phyloP scores from a whole-genome alignment of 2,329 filamentous ascomycete genomes.

The Aspergillus intermedius region DNA sequence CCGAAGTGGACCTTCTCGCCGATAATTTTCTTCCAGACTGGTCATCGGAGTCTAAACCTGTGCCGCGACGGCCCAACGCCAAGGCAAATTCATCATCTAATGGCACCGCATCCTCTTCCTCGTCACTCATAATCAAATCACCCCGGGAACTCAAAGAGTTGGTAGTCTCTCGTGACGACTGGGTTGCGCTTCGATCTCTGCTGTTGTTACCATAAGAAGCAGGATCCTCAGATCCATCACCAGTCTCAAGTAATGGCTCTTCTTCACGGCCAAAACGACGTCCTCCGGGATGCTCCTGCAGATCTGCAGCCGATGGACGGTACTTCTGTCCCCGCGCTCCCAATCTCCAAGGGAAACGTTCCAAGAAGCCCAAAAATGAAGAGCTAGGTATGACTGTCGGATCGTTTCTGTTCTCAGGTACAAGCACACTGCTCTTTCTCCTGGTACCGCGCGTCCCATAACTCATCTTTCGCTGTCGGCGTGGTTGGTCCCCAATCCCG shows the following conservation, averaged over 20 bases:
- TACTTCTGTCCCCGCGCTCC: slow-evolving; percentile 74
- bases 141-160: slow-evolving; percentile 83
- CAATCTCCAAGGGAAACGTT: slow-evolving; percentile 75
- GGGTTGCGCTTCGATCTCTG: slow-evolving; percentile 67
- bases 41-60: slow-evolving; percentile 55
- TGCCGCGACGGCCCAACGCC: slow-evolving; percentile 65
- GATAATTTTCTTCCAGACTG: slow-evolving; percentile 59
- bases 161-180: slow-evolving; percentile 70
- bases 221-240: slow-evolving; percentile 40
- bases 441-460: slow-evolving; percentile 66
- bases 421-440: slow-evolving; percentile 50
- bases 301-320: slow-evolving; percentile 80
- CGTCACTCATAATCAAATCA: slow-evolving; percentile 86
- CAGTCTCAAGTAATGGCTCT: slow-evolving; percentile 64
- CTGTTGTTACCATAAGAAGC: slow-evolving; percentile 12
- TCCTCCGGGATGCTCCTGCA: slow-evolving; percentile 74
- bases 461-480: slow-evolving; percentile 75
- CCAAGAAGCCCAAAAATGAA: slow-evolving; percentile 76
- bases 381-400: slow-evolving; percentile 87
- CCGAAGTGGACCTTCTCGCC: slow-evolving; percentile 34
- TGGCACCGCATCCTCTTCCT: slow-evolving; percentile 88
- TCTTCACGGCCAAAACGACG: slow-evolving; percentile 49
- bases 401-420: slow-evolving; percentile 53
- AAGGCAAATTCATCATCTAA: slow-evolving; percentile 89
- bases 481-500: slow-evolving; percentile 54